A percentile compares a stretch with the other conserved stretches of the same genome.
Evolutionary conservation across 305 asterid species (phyloP).

Genomic region (Striga hermonthica): DNA sequence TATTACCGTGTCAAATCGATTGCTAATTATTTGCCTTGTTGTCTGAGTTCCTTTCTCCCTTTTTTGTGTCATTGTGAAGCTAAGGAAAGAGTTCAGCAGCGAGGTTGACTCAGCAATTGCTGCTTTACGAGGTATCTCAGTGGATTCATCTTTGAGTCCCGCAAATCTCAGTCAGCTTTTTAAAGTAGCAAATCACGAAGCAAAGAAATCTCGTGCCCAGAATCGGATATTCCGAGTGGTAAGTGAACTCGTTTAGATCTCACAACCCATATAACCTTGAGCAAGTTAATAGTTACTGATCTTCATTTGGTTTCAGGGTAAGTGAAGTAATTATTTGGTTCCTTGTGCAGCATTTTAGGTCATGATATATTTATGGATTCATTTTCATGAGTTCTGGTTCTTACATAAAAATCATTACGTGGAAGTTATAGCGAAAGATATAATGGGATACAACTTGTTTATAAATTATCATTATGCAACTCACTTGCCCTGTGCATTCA

Average conservation of each 20-base stretch:
- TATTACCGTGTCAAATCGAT: background rate
- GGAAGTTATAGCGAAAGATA: background rate
- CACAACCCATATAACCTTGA: conserved; percentile 12
- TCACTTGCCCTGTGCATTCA: background rate
- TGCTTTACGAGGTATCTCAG: conserved; percentile 60
- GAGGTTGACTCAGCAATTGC: conserved; percentile 67
- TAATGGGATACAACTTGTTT: conserved; percentile 1
- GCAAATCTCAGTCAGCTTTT: conserved; percentile 89
- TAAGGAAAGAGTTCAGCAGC: conserved; percentile 79
- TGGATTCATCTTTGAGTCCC: conserved; percentile 59
- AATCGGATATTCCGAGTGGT: conserved; percentile 88
- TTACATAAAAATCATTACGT: conserved; percentile 6
- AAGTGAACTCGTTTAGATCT: conserved; percentile 35
- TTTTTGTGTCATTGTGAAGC: conserved; percentile 43
- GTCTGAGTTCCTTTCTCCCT: conserved; percentile 32
- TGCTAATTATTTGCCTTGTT: conserved; percentile 9
- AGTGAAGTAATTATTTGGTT: background rate
- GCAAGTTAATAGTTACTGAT: background rate
- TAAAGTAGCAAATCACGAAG: conserved; percentile 84
- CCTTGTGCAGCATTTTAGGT: background rate
- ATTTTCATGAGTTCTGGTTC: background rate
- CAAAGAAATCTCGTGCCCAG: conserved; percentile 82
- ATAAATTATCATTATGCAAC: background rate
- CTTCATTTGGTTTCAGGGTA: background rate
- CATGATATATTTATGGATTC: conserved; percentile 2